Evolutionary conservation across 108 stramenopile species (phyloP).

Genomic region (Craspedostauros australis): DNA sequence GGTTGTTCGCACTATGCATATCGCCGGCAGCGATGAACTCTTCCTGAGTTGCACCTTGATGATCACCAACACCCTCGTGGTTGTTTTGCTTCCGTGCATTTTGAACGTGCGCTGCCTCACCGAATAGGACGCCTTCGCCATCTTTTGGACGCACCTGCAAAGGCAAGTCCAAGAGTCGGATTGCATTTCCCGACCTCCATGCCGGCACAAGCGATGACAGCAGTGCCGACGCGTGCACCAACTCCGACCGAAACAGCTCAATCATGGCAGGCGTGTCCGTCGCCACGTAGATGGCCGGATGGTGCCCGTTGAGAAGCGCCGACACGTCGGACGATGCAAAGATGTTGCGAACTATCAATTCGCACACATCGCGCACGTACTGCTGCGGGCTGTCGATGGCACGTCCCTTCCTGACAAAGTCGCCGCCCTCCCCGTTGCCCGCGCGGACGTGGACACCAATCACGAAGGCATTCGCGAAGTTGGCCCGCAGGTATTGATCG

Average conservation of each 20-base stretch:
- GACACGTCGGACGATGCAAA: neutral
- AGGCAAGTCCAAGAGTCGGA: conserved; percentile 11
- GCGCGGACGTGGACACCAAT: conserved; percentile 50
- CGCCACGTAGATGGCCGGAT: conserved; percentile 36
- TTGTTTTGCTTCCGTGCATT: no score
- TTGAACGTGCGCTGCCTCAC: conserved; percentile 8
- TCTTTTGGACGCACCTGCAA: conserved; percentile 5
- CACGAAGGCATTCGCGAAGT: conserved; percentile 9
- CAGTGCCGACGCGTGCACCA: conserved; percentile 1
- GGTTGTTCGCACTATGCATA: neutral
- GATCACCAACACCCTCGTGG: conserved; percentile 17
- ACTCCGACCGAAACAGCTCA: conserved; percentile 9
- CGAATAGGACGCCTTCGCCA: conserved; percentile 24
- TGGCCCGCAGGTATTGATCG: conserved; percentile 8
- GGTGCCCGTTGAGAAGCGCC: neutral
- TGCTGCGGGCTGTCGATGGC: conserved; percentile 13
- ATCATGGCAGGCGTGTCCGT: conserved; percentile 43
- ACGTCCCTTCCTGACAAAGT: conserved; percentile 32
- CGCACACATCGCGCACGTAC: conserved; percentile 8
- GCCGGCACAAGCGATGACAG: no score
- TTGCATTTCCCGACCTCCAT: no score
- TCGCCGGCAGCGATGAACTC: no score
- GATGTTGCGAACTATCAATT: conserved; percentile 4
- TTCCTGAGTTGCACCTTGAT: no score
- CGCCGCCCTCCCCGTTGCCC: conserved; percentile 46